Percentiles rank a stretch among this genome's conserved stretches.
Conservation (phyloP, 495 filamentous ascomycete genomes). For the Hypomontagnella monticulosa region DNA sequence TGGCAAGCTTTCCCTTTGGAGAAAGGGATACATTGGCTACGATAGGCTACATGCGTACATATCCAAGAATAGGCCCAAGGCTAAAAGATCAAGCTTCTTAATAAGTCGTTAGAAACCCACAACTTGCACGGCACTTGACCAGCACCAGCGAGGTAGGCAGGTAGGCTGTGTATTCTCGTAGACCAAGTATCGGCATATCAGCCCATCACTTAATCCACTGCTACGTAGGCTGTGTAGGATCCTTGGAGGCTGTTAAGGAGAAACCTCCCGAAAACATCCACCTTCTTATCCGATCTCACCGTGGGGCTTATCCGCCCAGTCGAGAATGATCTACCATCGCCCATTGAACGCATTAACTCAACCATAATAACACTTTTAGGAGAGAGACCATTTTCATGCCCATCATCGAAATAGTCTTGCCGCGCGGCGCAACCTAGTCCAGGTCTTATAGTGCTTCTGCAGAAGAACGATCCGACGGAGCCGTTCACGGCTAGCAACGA, state of each 20-base stretch:
- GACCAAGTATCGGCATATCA: slow-evolving; percentile 33
- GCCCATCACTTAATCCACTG: neutral
- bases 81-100: slow-evolving; percentile 41
- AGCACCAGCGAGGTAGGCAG: slow-evolving; percentile 7
- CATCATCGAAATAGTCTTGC: slow-evolving; percentile 25
- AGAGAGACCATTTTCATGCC: slow-evolving; percentile 7
- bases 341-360: slow-evolving; percentile 26
- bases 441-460: slow-evolving; percentile 12
- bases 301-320: slow-evolving; percentile 32
- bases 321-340: slow-evolving; percentile 20
- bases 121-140: slow-evolving; percentile 33
- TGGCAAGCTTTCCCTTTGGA: slow-evolving; percentile 8
- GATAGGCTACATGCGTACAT: slow-evolving; percentile 28
- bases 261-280: slow-evolving; percentile 7
- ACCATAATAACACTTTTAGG: slow-evolving; percentile 10
- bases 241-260: slow-evolving; percentile 25
- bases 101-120: slow-evolving; percentile 40
- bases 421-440: slow-evolving; percentile 26
- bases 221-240: neutral
- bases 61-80: slow-evolving; percentile 40
- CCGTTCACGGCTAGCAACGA: slow-evolving; percentile 1
- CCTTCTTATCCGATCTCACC: slow-evolving; percentile 23
- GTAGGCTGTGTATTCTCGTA: slow-evolving; percentile 31
- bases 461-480: slow-evolving; percentile 22
- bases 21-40: slow-evolving; percentile 20